A percentile compares a stretch with the other conserved stretches of the same genome.
Conservation (phyloP, 371 early-diverging fungal genomes). For the Circinella umbellata region DNA sequence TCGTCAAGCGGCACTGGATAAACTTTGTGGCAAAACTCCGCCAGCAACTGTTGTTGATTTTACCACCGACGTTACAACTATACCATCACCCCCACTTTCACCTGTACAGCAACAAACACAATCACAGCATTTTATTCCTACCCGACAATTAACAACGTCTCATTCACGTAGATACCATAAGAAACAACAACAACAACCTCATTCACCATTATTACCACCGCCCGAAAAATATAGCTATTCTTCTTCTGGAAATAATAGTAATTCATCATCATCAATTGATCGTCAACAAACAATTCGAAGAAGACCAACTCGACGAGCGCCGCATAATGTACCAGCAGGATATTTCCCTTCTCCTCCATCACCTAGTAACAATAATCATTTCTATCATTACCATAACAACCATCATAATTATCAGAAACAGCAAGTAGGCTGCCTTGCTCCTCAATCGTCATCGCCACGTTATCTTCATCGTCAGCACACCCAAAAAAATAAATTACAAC, state of each 20-base stretch:
- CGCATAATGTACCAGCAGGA: neutral
- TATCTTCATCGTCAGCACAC: neutral
- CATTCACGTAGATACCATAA: neutral
- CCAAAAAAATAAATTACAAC: neutral
- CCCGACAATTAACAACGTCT: neutral
- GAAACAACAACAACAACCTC: neutral
- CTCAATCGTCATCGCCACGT: neutral
- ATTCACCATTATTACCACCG: neutral
- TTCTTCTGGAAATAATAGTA: neutral
- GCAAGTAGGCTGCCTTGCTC: too few species aligned
- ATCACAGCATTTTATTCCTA: too few species aligned
- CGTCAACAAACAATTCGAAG: neutral
- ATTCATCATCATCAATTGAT: neutral
- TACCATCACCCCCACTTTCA: conserved; percentile 9
- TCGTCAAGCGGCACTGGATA: conserved; percentile 17
- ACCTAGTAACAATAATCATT: neutral
- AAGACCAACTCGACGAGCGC: neutral
- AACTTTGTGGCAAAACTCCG: conserved; percentile 12
- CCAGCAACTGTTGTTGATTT: neutral
- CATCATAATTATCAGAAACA: neutral
- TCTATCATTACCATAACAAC: conserved; percentile 1
- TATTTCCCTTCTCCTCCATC: neutral
- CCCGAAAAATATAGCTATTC: too few species aligned
- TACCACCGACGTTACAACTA: neutral
- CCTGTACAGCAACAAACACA: neutral